Evolutionary conservation across 805 yeast genomes (phyloP).

Genomic region (Ogataea saltuana): DNA sequence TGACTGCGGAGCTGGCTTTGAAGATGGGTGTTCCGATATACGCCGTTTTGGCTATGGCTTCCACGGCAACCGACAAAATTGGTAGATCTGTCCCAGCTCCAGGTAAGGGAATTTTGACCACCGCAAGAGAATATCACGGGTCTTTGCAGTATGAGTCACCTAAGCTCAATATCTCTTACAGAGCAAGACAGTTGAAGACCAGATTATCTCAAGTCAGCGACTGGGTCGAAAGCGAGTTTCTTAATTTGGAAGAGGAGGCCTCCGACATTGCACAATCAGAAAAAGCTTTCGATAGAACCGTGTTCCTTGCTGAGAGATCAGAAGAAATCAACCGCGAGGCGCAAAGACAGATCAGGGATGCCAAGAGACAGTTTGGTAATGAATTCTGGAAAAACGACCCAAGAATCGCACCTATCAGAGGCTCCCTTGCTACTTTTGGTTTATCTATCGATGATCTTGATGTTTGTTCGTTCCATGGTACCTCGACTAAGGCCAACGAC

Average conservation of each 20-base stretch:
- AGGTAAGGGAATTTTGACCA: conserved; percentile 98
- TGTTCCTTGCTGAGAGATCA: conserved; percentile 74
- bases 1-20: conserved; percentile 92
- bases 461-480: conserved; percentile 98
- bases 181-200: conserved; percentile 83
- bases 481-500: conserved; percentile 97
- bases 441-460: conserved; percentile 92
- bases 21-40: conserved; percentile 99
- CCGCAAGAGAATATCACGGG: conserved; percentile 92
- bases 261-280: conserved; percentile 47
- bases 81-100: conserved; percentile 99
- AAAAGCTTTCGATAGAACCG: conserved; percentile 52
- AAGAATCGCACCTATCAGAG: conserved; percentile 94
- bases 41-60: conserved; percentile 90
- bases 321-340: conserved; percentile 89
- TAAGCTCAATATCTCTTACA: conserved; percentile 85
- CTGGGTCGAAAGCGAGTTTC: conserved; percentile 85
- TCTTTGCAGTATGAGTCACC: conserved; percentile 76
- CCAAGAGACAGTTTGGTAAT: conserved; percentile 94
- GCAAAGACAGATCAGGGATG: conserved; percentile 77
- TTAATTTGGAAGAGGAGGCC: conserved; percentile 69
- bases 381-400: conserved; percentile 89
- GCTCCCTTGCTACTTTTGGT: conserved; percentile 92
- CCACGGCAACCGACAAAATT: conserved; percentile 97
- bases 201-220: conserved; percentile 74